phyloP scores from a whole-genome alignment of 140 eudicot genomes.

The Bidens hawaiensis region DNA sequence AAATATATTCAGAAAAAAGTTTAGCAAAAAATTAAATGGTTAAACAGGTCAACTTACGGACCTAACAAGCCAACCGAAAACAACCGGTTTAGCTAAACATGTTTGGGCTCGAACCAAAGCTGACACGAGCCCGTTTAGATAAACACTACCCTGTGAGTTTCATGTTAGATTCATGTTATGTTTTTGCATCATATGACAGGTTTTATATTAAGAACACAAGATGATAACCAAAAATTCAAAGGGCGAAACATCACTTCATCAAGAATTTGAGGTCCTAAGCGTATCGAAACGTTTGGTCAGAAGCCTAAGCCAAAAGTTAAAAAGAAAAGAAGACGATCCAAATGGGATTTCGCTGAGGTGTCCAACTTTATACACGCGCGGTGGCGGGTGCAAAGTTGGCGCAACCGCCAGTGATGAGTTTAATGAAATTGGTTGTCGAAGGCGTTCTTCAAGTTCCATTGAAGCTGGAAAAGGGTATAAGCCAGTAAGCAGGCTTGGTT shows the following conservation, averaged over 20 bases:
- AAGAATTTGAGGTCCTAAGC: conserved; percentile 61
- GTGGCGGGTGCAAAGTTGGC: conserved; percentile 95
- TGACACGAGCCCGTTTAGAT: neutral
- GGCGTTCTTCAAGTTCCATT: conserved; percentile 55
- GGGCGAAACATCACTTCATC: conserved; percentile 49
- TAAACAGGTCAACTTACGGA: too few species aligned
- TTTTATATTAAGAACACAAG: conserved; percentile 14
- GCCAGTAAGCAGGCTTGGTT: conserved; percentile 54
- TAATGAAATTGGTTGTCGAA: conserved; percentile 41
- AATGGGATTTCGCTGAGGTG: conserved; percentile 65
- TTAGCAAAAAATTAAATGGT: too few species aligned
- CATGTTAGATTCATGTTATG: conserved; percentile 3
- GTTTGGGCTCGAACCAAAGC: neutral
- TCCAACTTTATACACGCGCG: conserved; percentile 62
- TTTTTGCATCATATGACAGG: conserved; percentile 10
- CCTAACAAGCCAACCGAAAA: too few species aligned
- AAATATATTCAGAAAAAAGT: too few species aligned
- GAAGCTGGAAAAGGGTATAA: conserved; percentile 64
- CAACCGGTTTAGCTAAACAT: neutral
- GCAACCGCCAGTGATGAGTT: conserved; percentile 70
- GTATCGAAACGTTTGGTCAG: conserved; percentile 77
- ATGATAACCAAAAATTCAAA: conserved; percentile 52
- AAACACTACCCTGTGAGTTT: too few species aligned
- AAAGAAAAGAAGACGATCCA: conserved; percentile 49
- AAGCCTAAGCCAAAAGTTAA: conserved; percentile 72